Conservation (phyloP, 2,329 filamentous ascomycete species). For the Aureobasidium sp. region DNA sequence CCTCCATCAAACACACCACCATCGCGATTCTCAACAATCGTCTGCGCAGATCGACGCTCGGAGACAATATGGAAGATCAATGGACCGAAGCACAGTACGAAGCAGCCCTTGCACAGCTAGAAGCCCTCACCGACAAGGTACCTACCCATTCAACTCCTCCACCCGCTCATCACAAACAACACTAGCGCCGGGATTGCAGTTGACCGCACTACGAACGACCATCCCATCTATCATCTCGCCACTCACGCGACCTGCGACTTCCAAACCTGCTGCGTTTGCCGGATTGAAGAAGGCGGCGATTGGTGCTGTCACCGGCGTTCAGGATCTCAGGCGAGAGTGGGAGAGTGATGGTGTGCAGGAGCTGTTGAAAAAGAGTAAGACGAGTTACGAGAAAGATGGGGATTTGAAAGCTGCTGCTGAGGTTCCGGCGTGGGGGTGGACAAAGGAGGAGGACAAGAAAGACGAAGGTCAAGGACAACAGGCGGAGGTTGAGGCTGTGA, state of each 20-base stretch:
- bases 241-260: slow-evolving; percentile 21
- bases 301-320: slow-evolving; percentile 28
- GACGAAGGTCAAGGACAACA: not conserved
- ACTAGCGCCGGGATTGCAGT: slow-evolving; percentile 19
- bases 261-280: slow-evolving; percentile 28
- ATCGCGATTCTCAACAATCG: not conserved
- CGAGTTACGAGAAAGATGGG: slow-evolving; percentile 27
- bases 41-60: not conserved
- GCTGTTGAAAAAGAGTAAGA: slow-evolving; percentile 26
- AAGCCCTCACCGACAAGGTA: slow-evolving; percentile 36
- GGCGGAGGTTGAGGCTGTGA: not conserved
- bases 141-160: not conserved
- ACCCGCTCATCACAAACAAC: not conserved
- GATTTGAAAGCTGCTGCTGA: slow-evolving; percentile 27
- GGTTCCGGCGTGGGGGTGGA: slow-evolving; percentile 7
- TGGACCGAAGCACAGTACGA: slow-evolving; percentile 33
- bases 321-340: slow-evolving; percentile 30
- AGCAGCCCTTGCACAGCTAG: slow-evolving; percentile 35
- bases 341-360: slow-evolving; percentile 27
- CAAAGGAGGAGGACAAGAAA: not conserved
- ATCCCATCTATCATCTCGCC: slow-evolving; percentile 35
- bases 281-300: slow-evolving; percentile 30
- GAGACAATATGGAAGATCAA: slow-evolving; percentile 8
- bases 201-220: slow-evolving; percentile 33
- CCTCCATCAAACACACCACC: not conserved